These are phyloP conservation scores for Penicillium sp. DNA, from an alignment of 2,329 filamentous ascomycete genomes.

Conservation along the genomic window DNA sequence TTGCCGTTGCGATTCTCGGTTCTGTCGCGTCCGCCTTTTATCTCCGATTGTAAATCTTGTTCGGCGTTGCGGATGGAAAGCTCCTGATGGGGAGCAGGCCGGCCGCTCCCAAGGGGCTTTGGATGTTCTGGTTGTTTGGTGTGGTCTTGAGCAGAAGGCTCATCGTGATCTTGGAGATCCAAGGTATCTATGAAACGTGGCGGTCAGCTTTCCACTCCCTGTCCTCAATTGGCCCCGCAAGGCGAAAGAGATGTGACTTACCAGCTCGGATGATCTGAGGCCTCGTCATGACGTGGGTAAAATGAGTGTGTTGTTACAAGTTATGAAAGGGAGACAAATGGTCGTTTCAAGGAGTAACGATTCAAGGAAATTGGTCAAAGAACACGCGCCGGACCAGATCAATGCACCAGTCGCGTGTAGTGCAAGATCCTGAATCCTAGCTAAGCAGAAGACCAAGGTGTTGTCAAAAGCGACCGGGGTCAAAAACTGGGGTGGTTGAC, in stretches of 20 bases:
- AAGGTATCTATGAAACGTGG: conserved; percentile 71
- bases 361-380: conserved; percentile 17
- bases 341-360: conserved; percentile 22
- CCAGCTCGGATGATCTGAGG: conserved; percentile 51
- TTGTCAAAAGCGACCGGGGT: conserved; percentile 4
- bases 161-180: conserved; percentile 83
- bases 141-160: conserved; percentile 84
- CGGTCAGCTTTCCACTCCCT: conserved; percentile 11
- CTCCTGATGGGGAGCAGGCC: conserved; percentile 79
- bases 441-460: background rate
- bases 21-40: conserved; percentile 64
- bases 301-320: conserved; percentile 19
- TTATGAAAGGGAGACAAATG: conserved; percentile 12
- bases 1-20: conserved; percentile 40
- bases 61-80: conserved; percentile 79
- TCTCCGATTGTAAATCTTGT: conserved; percentile 74
- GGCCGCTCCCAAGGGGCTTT: conserved; percentile 54
- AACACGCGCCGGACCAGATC: conserved; percentile 5
- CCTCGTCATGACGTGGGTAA: conserved; percentile 38
- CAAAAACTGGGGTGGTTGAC: conserved; percentile 10
- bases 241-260: conserved; percentile 27
- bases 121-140: conserved; percentile 57
- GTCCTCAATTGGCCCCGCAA: background rate
- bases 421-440: background rate
- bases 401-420: conserved; percentile 6